Evolutionary conservation across 495 filamentous ascomycete species (phyloP).

Genomic region (Oidiodendron maius): DNA sequence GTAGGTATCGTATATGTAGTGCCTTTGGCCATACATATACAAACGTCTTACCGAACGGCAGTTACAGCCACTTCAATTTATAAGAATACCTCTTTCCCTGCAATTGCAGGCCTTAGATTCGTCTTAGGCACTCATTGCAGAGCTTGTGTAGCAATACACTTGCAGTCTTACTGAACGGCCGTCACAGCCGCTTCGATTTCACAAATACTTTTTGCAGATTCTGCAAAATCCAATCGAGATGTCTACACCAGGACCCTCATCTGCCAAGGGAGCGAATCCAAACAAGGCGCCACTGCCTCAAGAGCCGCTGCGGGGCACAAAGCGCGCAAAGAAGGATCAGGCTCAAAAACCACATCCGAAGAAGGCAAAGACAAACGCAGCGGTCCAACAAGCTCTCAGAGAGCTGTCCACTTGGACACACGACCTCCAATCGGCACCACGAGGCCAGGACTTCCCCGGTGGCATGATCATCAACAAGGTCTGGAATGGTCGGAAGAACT

Average conservation of each 20-base stretch:
- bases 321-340: not conserved
- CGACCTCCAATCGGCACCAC: not conserved
- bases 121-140: too few species aligned
- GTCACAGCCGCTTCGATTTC: too few species aligned
- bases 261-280: not conserved
- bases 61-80: not conserved
- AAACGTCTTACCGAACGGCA: not conserved
- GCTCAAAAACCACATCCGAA: not conserved
- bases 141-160: too few species aligned
- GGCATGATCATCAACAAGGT: not conserved
- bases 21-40: not conserved
- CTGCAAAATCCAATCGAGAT: not conserved
- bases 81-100: not conserved
- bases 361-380: not conserved
- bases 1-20: not conserved
- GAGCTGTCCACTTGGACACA: not conserved
- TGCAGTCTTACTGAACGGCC: too few species aligned
- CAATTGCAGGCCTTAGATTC: too few species aligned
- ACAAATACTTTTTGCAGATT: not conserved
- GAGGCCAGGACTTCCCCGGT: not conserved
- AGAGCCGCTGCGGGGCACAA: not conserved
- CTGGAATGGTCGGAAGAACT: not conserved
- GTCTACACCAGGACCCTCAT: not conserved
- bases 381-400: not conserved
- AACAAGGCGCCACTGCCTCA: not conserved